Percentiles rank a stretch among this genome's conserved stretches.
Evolutionary conservation across 768 basidiomycete genomes (phyloP).

Genomic region (Baorangia bicolor): DNA sequence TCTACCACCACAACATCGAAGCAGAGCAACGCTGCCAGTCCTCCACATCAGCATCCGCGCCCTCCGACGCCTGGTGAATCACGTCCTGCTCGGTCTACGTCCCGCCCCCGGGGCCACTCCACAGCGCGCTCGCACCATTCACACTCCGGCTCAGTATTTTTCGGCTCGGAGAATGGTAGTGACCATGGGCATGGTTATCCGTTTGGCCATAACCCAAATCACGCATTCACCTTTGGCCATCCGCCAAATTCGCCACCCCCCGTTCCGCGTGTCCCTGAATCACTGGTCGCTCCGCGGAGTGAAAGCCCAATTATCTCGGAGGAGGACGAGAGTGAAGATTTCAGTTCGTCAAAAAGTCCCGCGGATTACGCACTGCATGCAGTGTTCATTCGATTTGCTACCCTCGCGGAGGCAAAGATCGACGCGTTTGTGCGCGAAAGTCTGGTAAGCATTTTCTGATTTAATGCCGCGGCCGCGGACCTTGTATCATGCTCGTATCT

Average conservation of each 20-base stretch:
- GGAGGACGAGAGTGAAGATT: conserved; percentile 61
- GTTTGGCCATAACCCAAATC: conserved; percentile 28
- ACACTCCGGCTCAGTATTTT: conserved; percentile 70
- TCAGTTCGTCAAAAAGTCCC: conserved; percentile 75
- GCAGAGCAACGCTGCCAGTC: conserved; percentile 45
- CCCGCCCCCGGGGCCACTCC: conserved; percentile 57
- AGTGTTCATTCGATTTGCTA: conserved; percentile 83
- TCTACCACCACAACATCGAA: conserved; percentile 39
- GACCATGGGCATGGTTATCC: conserved; percentile 54
- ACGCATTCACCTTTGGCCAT: conserved; percentile 25
- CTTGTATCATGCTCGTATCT: background rate
- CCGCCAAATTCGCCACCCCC: conserved; percentile 64
- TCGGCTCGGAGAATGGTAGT: conserved; percentile 69
- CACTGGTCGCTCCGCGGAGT: conserved; percentile 48
- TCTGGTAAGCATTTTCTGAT: conserved; percentile 48
- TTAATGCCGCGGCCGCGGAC: background rate
- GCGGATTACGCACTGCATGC: conserved; percentile 88
- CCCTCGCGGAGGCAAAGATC: conserved; percentile 78
- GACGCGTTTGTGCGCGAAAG: conserved; percentile 66
- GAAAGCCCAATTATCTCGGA: conserved; percentile 55
- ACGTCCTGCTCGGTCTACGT: conserved; percentile 30
- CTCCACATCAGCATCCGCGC: conserved; percentile 47
- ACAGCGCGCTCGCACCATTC: conserved; percentile 75
- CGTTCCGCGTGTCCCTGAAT: conserved; percentile 73
- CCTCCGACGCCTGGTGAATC: conserved; percentile 59